A percentile compares a stretch with the other conserved stretches of the same genome.
Evolutionary conservation across 345 rosid species (phyloP).

Genomic region (Reutealis trisperma): DNA sequence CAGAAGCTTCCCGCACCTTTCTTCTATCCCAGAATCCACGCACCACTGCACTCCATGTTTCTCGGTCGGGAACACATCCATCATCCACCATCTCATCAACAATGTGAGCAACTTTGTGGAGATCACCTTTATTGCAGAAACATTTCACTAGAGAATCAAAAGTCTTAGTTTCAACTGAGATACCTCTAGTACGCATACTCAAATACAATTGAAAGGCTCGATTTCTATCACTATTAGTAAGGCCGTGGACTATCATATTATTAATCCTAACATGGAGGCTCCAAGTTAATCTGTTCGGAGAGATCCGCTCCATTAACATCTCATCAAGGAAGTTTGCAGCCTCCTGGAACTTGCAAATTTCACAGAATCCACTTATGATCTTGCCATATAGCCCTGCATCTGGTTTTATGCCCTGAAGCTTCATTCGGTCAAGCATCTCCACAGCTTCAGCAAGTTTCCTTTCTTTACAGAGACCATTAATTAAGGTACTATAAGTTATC

Average conservation of each 20-base stretch:
- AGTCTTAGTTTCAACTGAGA: conserved; percentile 52
- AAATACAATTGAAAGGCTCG: conserved; percentile 63
- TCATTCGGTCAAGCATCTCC: conserved; percentile 80
- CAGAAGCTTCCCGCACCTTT: conserved; percentile 22
- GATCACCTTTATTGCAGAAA: conserved; percentile 59
- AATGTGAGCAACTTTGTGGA: conserved; percentile 57
- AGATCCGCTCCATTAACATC: conserved; percentile 61
- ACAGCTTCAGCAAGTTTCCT: conserved; percentile 65
- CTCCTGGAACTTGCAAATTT: conserved; percentile 54
- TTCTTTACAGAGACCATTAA: conserved; percentile 77
- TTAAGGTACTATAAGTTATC: conserved; percentile 65
- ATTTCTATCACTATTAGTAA: conserved; percentile 38
- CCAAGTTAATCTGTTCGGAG: conserved; percentile 77
- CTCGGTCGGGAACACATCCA: conserved; percentile 61
- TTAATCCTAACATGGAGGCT: conserved; percentile 64
- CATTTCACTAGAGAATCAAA: conserved; percentile 46
- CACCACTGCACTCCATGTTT: conserved; percentile 53
- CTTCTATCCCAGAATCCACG: conserved; percentile 43
- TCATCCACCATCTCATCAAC: conserved; percentile 69
- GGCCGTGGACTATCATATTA: conserved; percentile 64
- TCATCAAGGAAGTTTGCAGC: conserved; percentile 90
- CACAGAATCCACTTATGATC: conserved; percentile 62
- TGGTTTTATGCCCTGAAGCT: conserved; percentile 86
- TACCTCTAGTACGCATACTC: conserved; percentile 68
- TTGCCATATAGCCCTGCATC: conserved; percentile 83